phyloP scores from a whole-genome alignment of 73 alveolate genomes.

The Paramecium sexaurelia region DNA sequence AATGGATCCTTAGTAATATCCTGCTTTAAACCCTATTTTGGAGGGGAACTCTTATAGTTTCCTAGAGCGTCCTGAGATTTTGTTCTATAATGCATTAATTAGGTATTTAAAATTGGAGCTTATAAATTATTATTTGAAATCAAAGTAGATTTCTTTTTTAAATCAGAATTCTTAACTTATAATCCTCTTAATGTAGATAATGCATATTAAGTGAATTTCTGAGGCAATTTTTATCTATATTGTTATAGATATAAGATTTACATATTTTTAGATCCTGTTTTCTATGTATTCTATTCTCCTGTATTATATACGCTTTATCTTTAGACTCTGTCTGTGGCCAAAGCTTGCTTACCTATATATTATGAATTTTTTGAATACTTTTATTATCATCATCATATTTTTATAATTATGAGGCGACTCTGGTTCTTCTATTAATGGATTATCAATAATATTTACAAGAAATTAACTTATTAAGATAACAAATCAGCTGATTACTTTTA shows the following conservation, averaged over 20 bases:
- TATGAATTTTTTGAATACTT: not conserved
- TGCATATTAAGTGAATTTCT: constrained; percentile 15
- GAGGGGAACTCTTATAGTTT: constrained; percentile 40
- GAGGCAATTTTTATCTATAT: not conserved
- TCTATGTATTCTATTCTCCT: not conserved
- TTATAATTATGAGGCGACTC: constrained; percentile 41
- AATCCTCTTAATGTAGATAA: not conserved
- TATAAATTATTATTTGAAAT: not conserved
- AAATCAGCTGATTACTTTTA: not conserved
- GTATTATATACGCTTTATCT: not conserved
- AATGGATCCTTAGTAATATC: not conserved
- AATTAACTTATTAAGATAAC: constrained; percentile 2
- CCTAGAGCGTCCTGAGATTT: not conserved
- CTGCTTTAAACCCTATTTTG: not conserved
- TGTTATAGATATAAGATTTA: not conserved
- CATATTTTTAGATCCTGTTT: constrained; percentile 17
- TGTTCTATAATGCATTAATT: constrained; percentile 37
- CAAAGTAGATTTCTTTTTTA: not conserved
- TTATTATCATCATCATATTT: constrained; percentile 5
- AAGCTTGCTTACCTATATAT: not conserved
- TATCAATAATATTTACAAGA: constrained; percentile 43
- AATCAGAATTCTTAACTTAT: constrained; percentile 13
- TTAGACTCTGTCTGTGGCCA: not conserved
- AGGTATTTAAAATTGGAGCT: not conserved
- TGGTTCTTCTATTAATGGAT: not conserved